phyloP scores from a whole-genome alignment of 2,329 filamentous ascomycete genomes.

The Alternaria hordeiaustralica region DNA sequence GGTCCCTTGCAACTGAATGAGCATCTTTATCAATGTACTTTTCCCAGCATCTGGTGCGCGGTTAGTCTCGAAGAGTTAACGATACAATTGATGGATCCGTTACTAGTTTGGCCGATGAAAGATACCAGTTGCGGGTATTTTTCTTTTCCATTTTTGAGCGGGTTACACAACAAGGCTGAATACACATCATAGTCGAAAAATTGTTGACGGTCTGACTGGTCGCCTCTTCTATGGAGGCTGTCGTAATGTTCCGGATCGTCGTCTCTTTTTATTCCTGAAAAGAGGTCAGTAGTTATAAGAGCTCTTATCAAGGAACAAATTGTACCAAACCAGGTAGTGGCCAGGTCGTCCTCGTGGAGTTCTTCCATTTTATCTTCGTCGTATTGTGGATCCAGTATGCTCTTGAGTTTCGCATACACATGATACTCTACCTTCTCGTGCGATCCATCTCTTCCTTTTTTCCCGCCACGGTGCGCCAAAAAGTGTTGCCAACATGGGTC shows the following conservation, averaged over 20 bases:
- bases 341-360: constrained; percentile 24
- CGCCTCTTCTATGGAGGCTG: neutral
- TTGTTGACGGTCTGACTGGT: neutral
- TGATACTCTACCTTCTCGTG: constrained; percentile 18
- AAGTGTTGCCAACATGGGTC: neutral
- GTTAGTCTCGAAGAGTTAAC: neutral
- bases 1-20: constrained; percentile 44
- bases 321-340: constrained; percentile 31
- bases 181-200: constrained; percentile 6
- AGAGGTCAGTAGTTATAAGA: neutral
- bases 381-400: constrained; percentile 12
- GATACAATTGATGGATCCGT: constrained; percentile 7
- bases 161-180: constrained; percentile 17
- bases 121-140: constrained; percentile 46
- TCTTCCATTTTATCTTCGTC: neutral
- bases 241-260: neutral
- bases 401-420: constrained; percentile 6
- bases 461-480: neutral
- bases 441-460: constrained; percentile 9
- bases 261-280: neutral
- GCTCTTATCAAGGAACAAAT: neutral
- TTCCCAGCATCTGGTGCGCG: constrained; percentile 51
- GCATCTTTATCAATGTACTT: constrained; percentile 58
- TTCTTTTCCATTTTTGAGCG: constrained; percentile 7
- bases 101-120: constrained; percentile 50